phyloP scores from a whole-genome alignment of 176 grass and related monocot genomes.

The Raddia guianensis region DNA sequence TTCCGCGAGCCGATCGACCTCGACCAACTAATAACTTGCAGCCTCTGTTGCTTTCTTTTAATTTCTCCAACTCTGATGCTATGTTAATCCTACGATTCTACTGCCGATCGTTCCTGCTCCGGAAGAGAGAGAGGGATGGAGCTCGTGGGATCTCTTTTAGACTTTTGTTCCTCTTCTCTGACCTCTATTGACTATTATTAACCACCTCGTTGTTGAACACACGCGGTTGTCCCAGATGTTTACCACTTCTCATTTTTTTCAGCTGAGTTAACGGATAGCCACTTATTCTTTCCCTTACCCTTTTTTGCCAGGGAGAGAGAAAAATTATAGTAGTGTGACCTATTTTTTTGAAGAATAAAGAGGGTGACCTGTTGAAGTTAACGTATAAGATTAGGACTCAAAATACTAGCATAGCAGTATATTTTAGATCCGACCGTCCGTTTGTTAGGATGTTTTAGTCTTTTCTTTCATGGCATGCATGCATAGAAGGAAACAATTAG shows the following conservation, averaged over 20 bases:
- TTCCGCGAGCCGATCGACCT: background rate
- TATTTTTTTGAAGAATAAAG: no score
- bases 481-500: no score
- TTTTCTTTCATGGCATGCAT: no score
- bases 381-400: background rate
- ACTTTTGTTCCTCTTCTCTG: conserved; percentile 23
- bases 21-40: background rate
- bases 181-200: conserved; percentile 52
- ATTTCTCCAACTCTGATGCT: background rate
- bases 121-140: background rate
- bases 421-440: no score
- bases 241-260: background rate
- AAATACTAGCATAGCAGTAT: no score
- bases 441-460: no score
- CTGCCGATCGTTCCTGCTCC: background rate
- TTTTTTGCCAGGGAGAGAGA: background rate
- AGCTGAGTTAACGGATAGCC: conserved; percentile 38
- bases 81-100: conserved; percentile 22
- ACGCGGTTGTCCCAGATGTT: background rate
- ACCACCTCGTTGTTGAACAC: background rate
- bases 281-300: background rate
- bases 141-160: conserved; percentile 36
- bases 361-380: background rate
- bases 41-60: background rate
- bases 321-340: background rate